Base-by-base conservation (phyloP, 2,329 filamentous ascomycete species). In the Pseudogymnoascus verrucosus region DNA sequence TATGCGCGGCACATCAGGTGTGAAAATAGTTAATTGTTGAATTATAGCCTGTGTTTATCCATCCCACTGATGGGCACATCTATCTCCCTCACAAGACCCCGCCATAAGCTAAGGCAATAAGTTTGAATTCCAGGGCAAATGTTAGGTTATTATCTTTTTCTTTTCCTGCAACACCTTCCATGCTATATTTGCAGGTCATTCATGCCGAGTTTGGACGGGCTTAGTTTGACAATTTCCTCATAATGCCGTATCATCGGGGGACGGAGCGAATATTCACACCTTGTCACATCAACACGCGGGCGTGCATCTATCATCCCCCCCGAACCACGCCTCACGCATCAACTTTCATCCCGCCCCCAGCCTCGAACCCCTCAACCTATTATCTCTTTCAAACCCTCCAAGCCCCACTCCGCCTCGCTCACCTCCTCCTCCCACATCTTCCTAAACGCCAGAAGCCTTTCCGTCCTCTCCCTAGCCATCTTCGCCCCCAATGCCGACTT, bases 351-450 rank as follows among this genome's bases (percentile, higher is more conserved):
- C 42, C 8, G 5, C 6, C 8, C 47, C 10, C 3, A 16, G 8
- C 7, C 47, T 16, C 14, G 7, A 2, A 5, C 8, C n/a, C 14
- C 14, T 57, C n/a, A 34, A 8, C 11, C n/a, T 6, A 57, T 21
- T 2, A 12, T 10, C 16, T 11, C 51, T 14, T 21, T 21, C 10
- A 57, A 21, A 21, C 28, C 3, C 10, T 34, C 51, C 19, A 73
- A 60, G 8, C 70, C 57, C 8, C 68, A 69, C 57, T 73, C 70
- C 1, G 71, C 71, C 21, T 70, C 69, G 23, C 64, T 64, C 36
- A 70, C 70, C 76, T 88, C 85, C 19, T 83, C 80, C 60, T 70
- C 71, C 83, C 83, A 88, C 85, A 84, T 87, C 65, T 77, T 74
- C 72, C 79, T 79, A 72, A 87, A 84, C 60, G 75, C 68, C 64